phyloP scores from a whole-genome alignment of 768 basidiomycete species.

The Suillus sp. region DNA sequence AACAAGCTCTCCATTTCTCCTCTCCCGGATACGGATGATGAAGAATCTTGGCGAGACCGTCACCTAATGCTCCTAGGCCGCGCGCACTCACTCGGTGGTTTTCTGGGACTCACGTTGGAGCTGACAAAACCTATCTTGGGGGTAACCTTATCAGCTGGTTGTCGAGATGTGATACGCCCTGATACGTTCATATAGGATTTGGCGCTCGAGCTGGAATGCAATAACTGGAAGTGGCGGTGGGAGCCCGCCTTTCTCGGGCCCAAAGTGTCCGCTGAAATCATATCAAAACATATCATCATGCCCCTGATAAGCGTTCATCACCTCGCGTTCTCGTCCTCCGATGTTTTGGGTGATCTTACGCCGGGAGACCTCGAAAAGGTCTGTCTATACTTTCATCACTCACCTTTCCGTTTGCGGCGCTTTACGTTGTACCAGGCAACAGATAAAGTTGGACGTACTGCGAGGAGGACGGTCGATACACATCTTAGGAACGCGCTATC shows the following conservation, averaged over 20 bases:
- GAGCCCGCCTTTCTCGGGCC: slow-evolving; percentile 67
- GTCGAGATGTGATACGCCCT: slow-evolving; percentile 15
- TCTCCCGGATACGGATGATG: slow-evolving; percentile 41
- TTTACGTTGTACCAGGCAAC: slow-evolving; percentile 47
- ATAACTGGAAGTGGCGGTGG: slow-evolving; percentile 78
- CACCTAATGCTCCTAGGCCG: slow-evolving; percentile 56
- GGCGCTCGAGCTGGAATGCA: slow-evolving; percentile 60
- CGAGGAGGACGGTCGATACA: slow-evolving; percentile 66
- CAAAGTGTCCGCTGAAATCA: slow-evolving; percentile 65
- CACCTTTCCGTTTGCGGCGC: slow-evolving; percentile 10
- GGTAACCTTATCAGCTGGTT: slow-evolving; percentile 37
- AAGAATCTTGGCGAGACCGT: slow-evolving; percentile 63
- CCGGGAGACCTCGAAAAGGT: slow-evolving; percentile 71
- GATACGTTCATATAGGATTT: slow-evolving; percentile 53
- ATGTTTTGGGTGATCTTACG: slow-evolving; percentile 56
- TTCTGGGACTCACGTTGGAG: slow-evolving; percentile 60
- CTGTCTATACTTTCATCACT: slow-evolving; percentile 13
- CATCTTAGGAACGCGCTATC: slow-evolving; percentile 73
- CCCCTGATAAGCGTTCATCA: slow-evolving; percentile 75
- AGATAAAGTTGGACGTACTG: slow-evolving; percentile 70
- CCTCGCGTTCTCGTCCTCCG: slow-evolving; percentile 63
- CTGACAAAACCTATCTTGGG: slow-evolving; percentile 60
- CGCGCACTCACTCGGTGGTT: slow-evolving; percentile 63
- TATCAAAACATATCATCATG: slow-evolving; percentile 77
- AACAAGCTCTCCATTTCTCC: slow-evolving; percentile 43